phyloP scores from a whole-genome alignment of 331 rosid species.

The Malus hybrid region DNA sequence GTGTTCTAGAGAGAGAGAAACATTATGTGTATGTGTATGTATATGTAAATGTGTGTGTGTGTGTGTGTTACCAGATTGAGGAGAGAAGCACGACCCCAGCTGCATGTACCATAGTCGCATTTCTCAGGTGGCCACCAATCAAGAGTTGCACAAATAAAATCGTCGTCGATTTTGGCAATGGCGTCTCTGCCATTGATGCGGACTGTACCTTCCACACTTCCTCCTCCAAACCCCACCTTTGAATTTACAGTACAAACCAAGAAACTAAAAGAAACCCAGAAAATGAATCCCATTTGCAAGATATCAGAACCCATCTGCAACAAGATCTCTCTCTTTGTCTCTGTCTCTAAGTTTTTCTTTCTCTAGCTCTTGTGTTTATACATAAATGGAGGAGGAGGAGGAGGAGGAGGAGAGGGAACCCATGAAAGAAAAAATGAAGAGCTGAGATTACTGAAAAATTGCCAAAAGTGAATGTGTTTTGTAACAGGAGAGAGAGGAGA shows the following conservation, averaged over 20 bases:
- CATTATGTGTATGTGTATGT: too few relatives aligned
- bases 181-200: conserved; percentile 41
- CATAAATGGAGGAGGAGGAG: not conserved
- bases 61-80: conserved; percentile 64
- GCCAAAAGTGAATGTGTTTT: not conserved
- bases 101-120: conserved; percentile 82
- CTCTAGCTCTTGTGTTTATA: not conserved
- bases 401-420: not conserved
- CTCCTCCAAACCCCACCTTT: conserved; percentile 14
- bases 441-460: not conserved
- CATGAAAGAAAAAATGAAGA: not conserved
- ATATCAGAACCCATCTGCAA: conserved; percentile 42
- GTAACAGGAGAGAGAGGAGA: not conserved
- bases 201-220: conserved; percentile 37
- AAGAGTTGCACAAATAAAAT: conserved; percentile 82
- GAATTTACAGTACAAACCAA: conserved; percentile 17
- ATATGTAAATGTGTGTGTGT: not conserved
- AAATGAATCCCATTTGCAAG: conserved; percentile 39
- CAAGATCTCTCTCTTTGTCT: conserved; percentile 26
- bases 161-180: conserved; percentile 64
- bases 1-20: not conserved
- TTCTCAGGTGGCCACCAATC: conserved; percentile 99
- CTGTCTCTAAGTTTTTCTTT: not conserved
- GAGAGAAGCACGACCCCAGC: conserved; percentile 84
- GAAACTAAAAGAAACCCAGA: conserved; percentile 31